phyloP scores from a whole-genome alignment of 2,329 filamentous ascomycete species.

The Rhynchosporium graminicola region DNA sequence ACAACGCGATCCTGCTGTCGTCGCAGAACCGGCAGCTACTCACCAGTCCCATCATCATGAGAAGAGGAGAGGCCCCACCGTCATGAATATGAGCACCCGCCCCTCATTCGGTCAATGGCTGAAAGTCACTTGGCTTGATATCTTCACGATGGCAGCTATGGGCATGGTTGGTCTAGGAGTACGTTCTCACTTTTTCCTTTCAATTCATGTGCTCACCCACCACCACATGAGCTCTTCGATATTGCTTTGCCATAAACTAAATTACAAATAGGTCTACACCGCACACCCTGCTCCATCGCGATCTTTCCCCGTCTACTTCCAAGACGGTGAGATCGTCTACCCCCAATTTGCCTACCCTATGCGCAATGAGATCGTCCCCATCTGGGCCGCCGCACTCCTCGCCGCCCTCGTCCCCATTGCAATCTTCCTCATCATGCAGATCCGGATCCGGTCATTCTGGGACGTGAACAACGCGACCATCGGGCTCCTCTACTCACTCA shows the following conservation, averaged over 20 bases:
- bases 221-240: neutral
- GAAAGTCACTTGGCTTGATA: conserved; percentile 66
- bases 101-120: conserved; percentile 71
- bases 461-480: conserved; percentile 71
- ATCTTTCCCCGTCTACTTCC: conserved; percentile 69
- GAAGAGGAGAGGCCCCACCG: conserved; percentile 25
- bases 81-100: conserved; percentile 48
- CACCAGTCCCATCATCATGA: conserved; percentile 10
- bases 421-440: conserved; percentile 65
- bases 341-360: conserved; percentile 72
- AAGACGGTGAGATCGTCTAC: conserved; percentile 67
- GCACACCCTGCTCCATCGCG: conserved; percentile 65
- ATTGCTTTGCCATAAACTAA: neutral
- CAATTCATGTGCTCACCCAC: neutral
- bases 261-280: conserved; percentile 55
- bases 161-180: conserved; percentile 68
- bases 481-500: conserved; percentile 69
- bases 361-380: conserved; percentile 70
- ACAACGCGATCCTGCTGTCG: conserved; percentile 21
- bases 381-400: conserved; percentile 68
- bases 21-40: conserved; percentile 23
- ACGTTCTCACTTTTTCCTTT: conserved; percentile 38
- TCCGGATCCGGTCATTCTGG: conserved; percentile 69
- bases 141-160: conserved; percentile 66
- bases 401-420: conserved; percentile 65